Conservation (phyloP, 208 protist species). For the Phytomonas francai region DNA sequence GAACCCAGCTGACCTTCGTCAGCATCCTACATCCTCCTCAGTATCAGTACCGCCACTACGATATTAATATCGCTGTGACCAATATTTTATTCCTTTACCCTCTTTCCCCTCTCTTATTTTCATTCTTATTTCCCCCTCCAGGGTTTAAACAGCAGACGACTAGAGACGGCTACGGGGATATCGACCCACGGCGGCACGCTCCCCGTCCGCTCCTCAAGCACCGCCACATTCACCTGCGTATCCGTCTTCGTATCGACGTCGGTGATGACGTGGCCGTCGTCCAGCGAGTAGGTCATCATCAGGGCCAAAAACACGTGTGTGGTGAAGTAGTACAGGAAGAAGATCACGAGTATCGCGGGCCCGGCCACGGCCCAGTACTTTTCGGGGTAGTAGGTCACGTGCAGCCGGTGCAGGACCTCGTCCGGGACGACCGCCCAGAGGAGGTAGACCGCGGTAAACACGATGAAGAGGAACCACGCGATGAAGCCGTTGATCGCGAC, state of each 20-base stretch:
- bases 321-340: constrained; percentile 63
- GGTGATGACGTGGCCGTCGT: constrained; percentile 59
- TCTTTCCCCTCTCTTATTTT: neutral
- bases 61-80: no score
- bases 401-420: constrained; percentile 38
- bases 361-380: constrained; percentile 87
- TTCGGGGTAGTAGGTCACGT: constrained; percentile 86
- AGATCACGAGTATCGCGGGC: constrained; percentile 73
- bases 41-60: no score
- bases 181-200: constrained; percentile 75
- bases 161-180: constrained; percentile 75
- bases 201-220: constrained; percentile 33
- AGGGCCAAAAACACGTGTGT: constrained; percentile 54
- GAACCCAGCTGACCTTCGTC: no score
- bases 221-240: constrained; percentile 35
- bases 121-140: constrained; percentile 40
- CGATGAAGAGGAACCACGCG: constrained; percentile 50
- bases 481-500: constrained; percentile 89
- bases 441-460: constrained; percentile 50
- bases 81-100: neutral
- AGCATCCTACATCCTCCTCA: no score
- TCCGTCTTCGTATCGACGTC: constrained; percentile 60
- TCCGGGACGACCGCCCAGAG: constrained; percentile 70
- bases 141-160: constrained; percentile 71
- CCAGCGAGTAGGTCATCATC: constrained; percentile 66